Conservation (phyloP, 1,284 basidiomycete species). For the Ceratorhiza oryzae-sativae region DNA sequence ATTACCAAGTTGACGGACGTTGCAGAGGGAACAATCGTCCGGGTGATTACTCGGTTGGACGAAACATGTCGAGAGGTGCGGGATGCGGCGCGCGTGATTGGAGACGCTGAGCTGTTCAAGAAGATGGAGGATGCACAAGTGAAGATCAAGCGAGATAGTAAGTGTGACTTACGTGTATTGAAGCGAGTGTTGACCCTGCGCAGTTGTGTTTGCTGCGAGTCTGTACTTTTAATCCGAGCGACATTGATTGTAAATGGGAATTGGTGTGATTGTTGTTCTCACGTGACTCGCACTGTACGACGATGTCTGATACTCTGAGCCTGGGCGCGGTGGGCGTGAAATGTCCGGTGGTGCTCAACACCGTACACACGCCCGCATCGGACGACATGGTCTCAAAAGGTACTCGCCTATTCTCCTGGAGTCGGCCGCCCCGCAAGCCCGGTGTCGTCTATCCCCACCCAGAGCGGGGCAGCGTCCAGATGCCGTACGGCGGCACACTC, state of each 20-base stretch:
- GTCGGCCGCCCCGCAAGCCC: constrained; percentile 1
- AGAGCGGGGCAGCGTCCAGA: background rate
- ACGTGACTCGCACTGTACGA: constrained; percentile 32
- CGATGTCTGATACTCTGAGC: constrained; percentile 33
- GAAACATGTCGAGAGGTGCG: constrained; percentile 97
- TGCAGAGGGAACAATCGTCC: constrained; percentile 95
- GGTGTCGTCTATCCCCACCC: background rate
- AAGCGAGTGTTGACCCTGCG: background rate
- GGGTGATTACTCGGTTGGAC: constrained; percentile 94
- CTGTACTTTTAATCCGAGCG: constrained; percentile 18
- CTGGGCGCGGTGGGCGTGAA: constrained; percentile 10
- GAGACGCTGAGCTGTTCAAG: constrained; percentile 92
- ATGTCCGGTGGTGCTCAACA: constrained; percentile 16
- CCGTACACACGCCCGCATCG: background rate
- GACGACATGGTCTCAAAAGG: constrained; percentile 8
- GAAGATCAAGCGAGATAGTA: constrained; percentile 93
- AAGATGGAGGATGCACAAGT: constrained; percentile 98
- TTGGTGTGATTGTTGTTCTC: constrained; percentile 13
- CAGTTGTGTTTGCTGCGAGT: constrained; percentile 29
- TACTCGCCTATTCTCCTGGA: constrained; percentile 15
- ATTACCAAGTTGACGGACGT: constrained; percentile 94
- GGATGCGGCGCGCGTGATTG: constrained; percentile 97
- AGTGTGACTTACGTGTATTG: constrained; percentile 51
- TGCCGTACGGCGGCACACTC: constrained; percentile 25
- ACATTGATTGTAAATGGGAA: constrained; percentile 1